These are phyloP conservation scores for Eugenia klotzschiana DNA, from an alignment of 441 rosid genomes.

Conservation along the genomic window DNA sequence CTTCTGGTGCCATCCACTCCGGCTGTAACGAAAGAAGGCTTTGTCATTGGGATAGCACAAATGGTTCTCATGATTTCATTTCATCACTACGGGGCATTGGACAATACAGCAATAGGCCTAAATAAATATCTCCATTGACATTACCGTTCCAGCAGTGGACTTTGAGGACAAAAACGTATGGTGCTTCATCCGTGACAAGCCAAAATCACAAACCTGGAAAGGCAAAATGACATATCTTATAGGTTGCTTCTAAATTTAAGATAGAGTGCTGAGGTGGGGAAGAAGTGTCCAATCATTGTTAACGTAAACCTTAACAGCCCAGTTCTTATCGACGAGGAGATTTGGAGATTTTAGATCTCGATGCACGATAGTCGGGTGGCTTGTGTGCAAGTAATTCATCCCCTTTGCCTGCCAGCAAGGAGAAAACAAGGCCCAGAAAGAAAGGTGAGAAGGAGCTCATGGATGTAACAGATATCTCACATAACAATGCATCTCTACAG, in stretches of 20 bases:
- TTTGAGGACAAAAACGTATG: slow-evolving; percentile 89
- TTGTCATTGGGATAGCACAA: not conserved
- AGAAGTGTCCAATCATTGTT: not conserved
- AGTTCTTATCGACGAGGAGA: slow-evolving; percentile 92
- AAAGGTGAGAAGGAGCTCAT: not conserved
- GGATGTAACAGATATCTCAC: not conserved
- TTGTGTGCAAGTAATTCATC: slow-evolving; percentile 93
- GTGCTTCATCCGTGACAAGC: slow-evolving; percentile 88
- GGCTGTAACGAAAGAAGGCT: slow-evolving; percentile 48
- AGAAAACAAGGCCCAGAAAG: not conserved
- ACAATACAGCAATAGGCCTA: not conserved
- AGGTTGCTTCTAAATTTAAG: not conserved
- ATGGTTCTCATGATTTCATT: not conserved
- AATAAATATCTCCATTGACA: not conserved
- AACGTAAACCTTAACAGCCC: slow-evolving; percentile 80
- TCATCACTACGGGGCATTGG: not conserved
- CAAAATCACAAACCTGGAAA: slow-evolving; percentile 81
- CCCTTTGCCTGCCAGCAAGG: slow-evolving; percentile 67
- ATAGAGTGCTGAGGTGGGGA: not conserved
- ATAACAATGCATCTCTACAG: not conserved
- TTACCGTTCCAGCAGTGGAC: slow-evolving; percentile 97
- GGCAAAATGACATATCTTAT: slow-evolving; percentile 1
- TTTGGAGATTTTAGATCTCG: slow-evolving; percentile 96
- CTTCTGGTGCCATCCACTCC: slow-evolving; percentile 99
- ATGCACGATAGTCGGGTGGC: slow-evolving; percentile 91